These are phyloP conservation scores for Calonectria ilicicola DNA, from an alignment of 2,329 filamentous ascomycete genomes.

Conservation along the genomic window DNA sequence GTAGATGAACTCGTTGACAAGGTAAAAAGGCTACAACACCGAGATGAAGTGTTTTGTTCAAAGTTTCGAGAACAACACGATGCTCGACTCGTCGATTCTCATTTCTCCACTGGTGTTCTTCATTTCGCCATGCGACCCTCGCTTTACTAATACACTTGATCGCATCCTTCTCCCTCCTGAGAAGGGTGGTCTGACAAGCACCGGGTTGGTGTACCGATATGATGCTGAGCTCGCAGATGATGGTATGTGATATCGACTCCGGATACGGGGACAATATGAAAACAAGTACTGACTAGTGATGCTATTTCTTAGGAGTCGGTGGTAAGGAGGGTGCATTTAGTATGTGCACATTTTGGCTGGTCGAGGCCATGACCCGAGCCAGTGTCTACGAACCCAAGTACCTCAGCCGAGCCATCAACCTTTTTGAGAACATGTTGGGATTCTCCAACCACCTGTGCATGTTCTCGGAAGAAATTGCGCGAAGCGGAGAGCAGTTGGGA, in stretches of 20 bases:
- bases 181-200: constrained; percentile 80
- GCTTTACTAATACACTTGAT: constrained; percentile 79
- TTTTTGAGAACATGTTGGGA: constrained; percentile 83
- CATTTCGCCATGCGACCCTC: constrained; percentile 80
- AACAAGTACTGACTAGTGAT: constrained; percentile 13
- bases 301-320: constrained; percentile 68
- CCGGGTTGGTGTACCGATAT: constrained; percentile 81
- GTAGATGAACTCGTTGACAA: constrained; percentile 8
- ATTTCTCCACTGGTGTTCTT: constrained; percentile 86
- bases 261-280: too few species aligned
- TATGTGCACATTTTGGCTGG: constrained; percentile 88
- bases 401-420: constrained; percentile 69
- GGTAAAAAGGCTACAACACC: constrained; percentile 71
- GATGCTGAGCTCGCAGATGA: constrained; percentile 77
- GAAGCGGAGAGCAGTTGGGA: constrained; percentile 80
- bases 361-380: constrained; percentile 81
- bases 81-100: constrained; percentile 79
- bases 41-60: constrained; percentile 79
- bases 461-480: constrained; percentile 83
- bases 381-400: constrained; percentile 74
- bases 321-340: constrained; percentile 81
- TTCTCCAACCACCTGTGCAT: constrained; percentile 83
- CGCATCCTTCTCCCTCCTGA: constrained; percentile 78
- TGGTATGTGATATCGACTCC: constrained; percentile 57
- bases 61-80: constrained; percentile 78